Evolutionary conservation across 1,284 basidiomycete species (phyloP), one percentile per base, ranked within the genome.

Genomic region (Cutaneotrichosporon sp.): DNA sequence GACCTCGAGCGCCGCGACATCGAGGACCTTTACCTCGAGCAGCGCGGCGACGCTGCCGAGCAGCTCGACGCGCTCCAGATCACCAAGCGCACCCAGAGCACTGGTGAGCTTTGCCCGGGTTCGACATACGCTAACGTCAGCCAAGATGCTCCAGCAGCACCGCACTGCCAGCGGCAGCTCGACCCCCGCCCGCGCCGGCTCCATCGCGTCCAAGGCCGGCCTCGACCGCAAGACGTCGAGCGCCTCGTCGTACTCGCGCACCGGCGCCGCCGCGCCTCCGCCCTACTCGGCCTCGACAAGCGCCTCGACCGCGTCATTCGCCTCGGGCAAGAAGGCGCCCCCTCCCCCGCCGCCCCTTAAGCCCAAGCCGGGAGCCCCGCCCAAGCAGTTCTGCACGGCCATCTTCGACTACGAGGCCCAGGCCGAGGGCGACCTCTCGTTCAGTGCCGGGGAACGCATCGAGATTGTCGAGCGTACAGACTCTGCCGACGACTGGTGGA

Each of bases 401-500:
- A 79, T 99, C 72, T 99, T 97, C 76, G 95, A 99, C 79, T 99
- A 97, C 76, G 85, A 85, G 34, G 93, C 95, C 11, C 89, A 95
- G 87, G 91, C 93, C 31, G 92, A 91, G 1, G 97, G 97, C 0
- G 95, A 99, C 78, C 81, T 99, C 58, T 89, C 87, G 1, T 99
- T 99, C 82, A 86, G 83, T 61, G 86, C 87, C 1, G 97, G 97
- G n/a, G 95, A 99, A 78, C 82, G 86, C 67, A 98, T 99, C 78
- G 92, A 97, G 80, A 84, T 99, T 58, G 85, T 97, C 31, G 89
- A 97, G 79, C 86, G 88, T 74, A 90, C 90, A 13, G 86, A 85
- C 2, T 93, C 87, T 69, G 79, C 88, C 24, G 93, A 98, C 74
- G 97, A 99, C 75, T 99, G 95, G 95, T 99, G 95, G 95, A 98